Evolutionary conservation across 1,139 yeast species (phyloP), one percentile per base, ranked within the genome.

Genomic region (Blastobotrys illinoisensis): DNA sequence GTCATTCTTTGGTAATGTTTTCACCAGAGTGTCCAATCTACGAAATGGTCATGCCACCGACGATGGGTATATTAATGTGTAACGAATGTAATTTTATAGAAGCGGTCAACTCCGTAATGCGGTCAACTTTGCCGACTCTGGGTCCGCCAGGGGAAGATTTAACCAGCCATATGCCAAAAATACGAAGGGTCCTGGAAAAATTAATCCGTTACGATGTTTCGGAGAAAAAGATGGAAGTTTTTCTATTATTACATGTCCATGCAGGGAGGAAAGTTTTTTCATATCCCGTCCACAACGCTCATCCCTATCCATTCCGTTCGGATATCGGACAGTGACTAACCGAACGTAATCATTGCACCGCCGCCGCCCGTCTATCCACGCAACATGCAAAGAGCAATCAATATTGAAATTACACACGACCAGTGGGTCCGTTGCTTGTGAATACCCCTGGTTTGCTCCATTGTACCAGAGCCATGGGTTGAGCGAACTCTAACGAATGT

Each of bases 1-100:
- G 46, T 56, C 61, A 2, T 62, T 62, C 40, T 60, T 60, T 40
- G 62, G 62, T 1, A 48, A 48, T n/a, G 46, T 61, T 13, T 26
- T 26, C 11, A 26, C 32, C 11, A 26, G 11, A 26, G 32, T 26
- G 32, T 5, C 32, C 32, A 26, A 26, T 26, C 32, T 26, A 26
- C 32, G 32, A 11, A 26, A 26, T 26, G 13, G 32, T 26, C 4
- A 26, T 26, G 6, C 32, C 11, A 26, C 32, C 3, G 32, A 26
- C 13, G 32, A 11, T 26, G 32, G 32, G 11, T 26, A 26, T 26
- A 26, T 26, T 26, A 26, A 26, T 26, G 32, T 26, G 32, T 26
- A 26, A 26, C 32, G 32, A 26, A 5, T 26, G 32, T 26, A 26
- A 26, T 26, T 26, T 26, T 5, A 26, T 26, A 26, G 32, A 26